Conservation (phyloP, 2,329 filamentous ascomycete genomes). For the Didymella pinodella region DNA sequence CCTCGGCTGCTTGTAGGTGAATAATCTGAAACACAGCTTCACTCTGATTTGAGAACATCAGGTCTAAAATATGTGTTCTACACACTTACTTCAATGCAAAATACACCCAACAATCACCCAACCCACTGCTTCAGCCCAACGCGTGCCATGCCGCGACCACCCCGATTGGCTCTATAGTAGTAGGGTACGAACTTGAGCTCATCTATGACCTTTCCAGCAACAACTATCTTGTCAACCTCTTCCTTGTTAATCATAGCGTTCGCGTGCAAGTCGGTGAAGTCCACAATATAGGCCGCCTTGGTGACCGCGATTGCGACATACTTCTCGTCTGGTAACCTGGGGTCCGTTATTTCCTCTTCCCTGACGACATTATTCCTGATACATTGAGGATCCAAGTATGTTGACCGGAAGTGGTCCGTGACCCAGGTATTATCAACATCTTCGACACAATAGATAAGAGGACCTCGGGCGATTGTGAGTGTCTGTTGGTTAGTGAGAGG, state of each 20-base stretch:
- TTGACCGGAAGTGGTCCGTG: conserved; percentile 55
- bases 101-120: neutral
- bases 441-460: conserved; percentile 68
- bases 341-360: neutral
- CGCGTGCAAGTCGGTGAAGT: neutral
- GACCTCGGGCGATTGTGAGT: conserved; percentile 60
- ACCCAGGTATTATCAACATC: conserved; percentile 66
- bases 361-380: neutral
- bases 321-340: neutral
- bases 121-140: conserved; percentile 4
- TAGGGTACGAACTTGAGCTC: conserved; percentile 8
- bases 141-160: conserved; percentile 3
- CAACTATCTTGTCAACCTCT: neutral
- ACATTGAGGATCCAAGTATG: neutral
- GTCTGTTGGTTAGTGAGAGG: conserved; percentile 9
- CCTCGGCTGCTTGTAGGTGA: conserved; percentile 6
- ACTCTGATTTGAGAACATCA: too few relatives aligned
- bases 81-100: too few relatives aligned
- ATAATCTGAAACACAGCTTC: neutral
- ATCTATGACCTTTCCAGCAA: neutral
- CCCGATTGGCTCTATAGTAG: conserved; percentile 7
- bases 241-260: neutral
- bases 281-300: neutral
- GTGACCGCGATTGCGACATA: neutral
- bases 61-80: too few relatives aligned